Evolutionary conservation across 805 yeast species (phyloP).

Genomic region (Saturnispora gosingensis): DNA sequence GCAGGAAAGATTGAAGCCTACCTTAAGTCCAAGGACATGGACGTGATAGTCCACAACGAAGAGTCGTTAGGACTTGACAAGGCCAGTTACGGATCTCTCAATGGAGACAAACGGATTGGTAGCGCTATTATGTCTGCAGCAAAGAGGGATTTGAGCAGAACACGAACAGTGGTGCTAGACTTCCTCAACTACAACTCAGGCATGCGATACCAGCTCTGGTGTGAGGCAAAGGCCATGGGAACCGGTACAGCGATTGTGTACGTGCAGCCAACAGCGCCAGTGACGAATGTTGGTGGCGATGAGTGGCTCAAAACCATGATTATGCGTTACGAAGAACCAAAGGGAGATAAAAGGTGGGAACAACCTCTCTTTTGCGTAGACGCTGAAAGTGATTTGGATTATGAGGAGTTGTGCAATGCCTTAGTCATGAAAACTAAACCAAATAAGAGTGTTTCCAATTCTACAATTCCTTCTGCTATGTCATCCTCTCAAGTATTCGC

Average conservation of each 20-base stretch:
- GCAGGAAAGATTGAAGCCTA: constrained; percentile 50
- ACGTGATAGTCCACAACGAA: constrained; percentile 66
- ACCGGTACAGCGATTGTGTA: constrained; percentile 82
- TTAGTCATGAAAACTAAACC: constrained; percentile 3
- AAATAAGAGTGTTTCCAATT: constrained; percentile 5
- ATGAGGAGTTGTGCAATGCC: constrained; percentile 55
- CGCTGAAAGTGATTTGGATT: constrained; percentile 47
- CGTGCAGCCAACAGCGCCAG: constrained; percentile 41
- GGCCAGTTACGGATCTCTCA: constrained; percentile 58
- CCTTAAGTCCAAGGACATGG: constrained; percentile 45
- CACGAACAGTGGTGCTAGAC: constrained; percentile 74
- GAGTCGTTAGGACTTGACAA: constrained; percentile 67
- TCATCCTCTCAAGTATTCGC: background rate
- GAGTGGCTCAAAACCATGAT: constrained; percentile 53
- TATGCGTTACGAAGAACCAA: constrained; percentile 92
- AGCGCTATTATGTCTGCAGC: constrained; percentile 85
- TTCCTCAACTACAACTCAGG: constrained; percentile 88
- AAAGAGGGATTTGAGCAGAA: constrained; percentile 62
- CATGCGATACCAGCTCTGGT: constrained; percentile 84
- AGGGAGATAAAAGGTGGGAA: constrained; percentile 82
- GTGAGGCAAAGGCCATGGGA: constrained; percentile 79
- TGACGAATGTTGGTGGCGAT: constrained; percentile 44
- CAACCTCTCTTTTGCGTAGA: constrained; percentile 75
- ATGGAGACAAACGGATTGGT: constrained; percentile 70
- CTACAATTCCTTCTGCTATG: constrained; percentile 4